Percentiles rank a stretch among this genome's conserved stretches.
Conservation (phyloP, 495 filamentous ascomycete species). For the Chaetomium cochliodes region DNA sequence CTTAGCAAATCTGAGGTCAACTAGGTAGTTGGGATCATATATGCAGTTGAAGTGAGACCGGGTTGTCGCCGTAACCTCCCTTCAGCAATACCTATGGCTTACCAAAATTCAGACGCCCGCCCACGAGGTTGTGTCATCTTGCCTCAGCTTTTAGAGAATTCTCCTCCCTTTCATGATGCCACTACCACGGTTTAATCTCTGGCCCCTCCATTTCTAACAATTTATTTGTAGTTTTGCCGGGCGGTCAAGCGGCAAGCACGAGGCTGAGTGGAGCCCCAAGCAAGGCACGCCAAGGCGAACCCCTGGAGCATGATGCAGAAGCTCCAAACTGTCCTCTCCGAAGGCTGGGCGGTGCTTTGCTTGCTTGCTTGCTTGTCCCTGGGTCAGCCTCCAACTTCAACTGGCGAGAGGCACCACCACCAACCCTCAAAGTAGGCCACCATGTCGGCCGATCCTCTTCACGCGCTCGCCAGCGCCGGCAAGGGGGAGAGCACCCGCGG, state of each 20-base stretch:
- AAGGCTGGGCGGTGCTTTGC: constrained; percentile 18
- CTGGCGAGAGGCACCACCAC: constrained; percentile 37
- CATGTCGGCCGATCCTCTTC: constrained; percentile 41
- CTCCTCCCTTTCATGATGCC: not conserved
- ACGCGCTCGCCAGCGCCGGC: constrained; percentile 44
- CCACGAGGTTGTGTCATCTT: too few species aligned
- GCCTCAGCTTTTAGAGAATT: not conserved
- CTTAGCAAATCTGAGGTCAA: too few species aligned
- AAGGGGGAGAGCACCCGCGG: constrained; percentile 71
- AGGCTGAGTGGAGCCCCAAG: constrained; percentile 19
- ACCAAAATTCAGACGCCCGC: too few species aligned
- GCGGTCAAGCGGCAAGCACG: constrained; percentile 18
- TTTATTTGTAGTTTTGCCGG: constrained; percentile 11
- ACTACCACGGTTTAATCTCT: not conserved
- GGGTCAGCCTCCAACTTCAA: constrained; percentile 32
- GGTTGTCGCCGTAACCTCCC: too few species aligned
- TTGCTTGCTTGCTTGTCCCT: constrained; percentile 16
- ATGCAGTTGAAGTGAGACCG: too few species aligned
- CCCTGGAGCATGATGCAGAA: constrained; percentile 32
- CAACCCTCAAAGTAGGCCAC: constrained; percentile 33
- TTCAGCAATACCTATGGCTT: too few species aligned
- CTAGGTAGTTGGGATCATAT: too few species aligned
- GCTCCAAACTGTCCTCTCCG: constrained; percentile 49
- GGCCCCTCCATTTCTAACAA: not conserved
- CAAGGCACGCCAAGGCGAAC: constrained; percentile 31